Evolutionary conservation across 2,329 filamentous ascomycete species (phyloP), one percentile per base, ranked within the genome.

Genomic region (Fusarium palustre): DNA sequence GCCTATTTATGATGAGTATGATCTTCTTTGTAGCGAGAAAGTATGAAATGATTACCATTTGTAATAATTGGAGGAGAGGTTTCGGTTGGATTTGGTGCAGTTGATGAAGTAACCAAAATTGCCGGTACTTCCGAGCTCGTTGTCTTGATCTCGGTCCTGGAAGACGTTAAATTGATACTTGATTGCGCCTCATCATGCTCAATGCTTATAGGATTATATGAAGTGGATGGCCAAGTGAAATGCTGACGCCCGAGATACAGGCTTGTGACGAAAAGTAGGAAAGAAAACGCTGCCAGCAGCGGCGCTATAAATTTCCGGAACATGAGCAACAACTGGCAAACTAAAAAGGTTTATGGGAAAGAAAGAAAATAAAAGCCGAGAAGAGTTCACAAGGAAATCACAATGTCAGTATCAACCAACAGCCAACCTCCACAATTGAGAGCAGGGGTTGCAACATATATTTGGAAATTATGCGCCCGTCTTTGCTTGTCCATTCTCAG

Each of bases 1-100:
- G 74, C 1, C 81, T 82, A 15, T 1, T 70, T 22, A 80, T 0
- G n/a, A 41, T 70, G 5, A 63, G 36, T 28, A 31, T 5, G 13
- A 4, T 11, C 8, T 3, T 20, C 0, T 9, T 7, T 3, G 7
- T 12, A 12, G 2, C 1, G 1, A 36, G 8, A 34, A 13, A 8
- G 4, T 5, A 16, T 6, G 7, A 5, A 11, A 5, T 31, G 31
- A 9, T 41, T 38, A 65, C 69, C 69, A 33, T 72, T 53, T 45
- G 33, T 38, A 12, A 72, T 65, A 6, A 25, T 25, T 2, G 36
- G 41, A 20, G 55, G 25, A 11, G 46, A 31, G 5, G 41, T 30
- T 8, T 28, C 42, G 8, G 20, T 24, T 41, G 39, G 39, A 16
- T 4, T 22, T 16, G 20, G 13, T 20, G 41, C 28, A 8, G 55